phyloP scores from a whole-genome alignment of 1,284 basidiomycete genomes.

The Phylloporus sp. region DNA sequence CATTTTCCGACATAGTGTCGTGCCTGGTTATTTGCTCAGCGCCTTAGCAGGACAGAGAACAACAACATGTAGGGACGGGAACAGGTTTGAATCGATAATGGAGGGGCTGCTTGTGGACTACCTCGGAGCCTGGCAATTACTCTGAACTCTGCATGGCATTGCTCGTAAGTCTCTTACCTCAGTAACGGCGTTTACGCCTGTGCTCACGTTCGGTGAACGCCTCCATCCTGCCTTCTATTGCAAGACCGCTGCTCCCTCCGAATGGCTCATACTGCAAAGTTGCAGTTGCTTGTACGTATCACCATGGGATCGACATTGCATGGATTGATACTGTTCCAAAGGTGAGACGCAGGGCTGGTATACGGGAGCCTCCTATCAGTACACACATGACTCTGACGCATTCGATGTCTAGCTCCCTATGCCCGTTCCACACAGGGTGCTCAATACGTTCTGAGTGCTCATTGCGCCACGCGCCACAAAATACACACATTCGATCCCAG shows the following conservation, averaged over 20 bases:
- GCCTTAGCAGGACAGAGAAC: neutral
- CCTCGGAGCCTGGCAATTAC: slow-evolving; percentile 25
- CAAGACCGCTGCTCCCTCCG: slow-evolving; percentile 32
- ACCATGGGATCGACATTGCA: neutral
- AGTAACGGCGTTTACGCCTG: neutral
- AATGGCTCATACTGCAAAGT: slow-evolving; percentile 53
- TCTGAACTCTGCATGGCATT: slow-evolving; percentile 18
- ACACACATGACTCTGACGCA: slow-evolving; percentile 18
- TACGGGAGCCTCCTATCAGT: slow-evolving; percentile 18
- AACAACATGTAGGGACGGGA: too few relatives aligned
- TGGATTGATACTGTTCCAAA: slow-evolving; percentile 19
- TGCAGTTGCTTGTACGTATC: slow-evolving; percentile 53
- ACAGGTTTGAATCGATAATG: slow-evolving; percentile 38
- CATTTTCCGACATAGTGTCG: slow-evolving; percentile 21
- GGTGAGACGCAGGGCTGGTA: slow-evolving; percentile 47
- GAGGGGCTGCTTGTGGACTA: slow-evolving; percentile 33
- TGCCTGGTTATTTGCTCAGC: neutral
- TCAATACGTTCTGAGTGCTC: slow-evolving; percentile 63
- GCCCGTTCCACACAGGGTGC: slow-evolving; percentile 50
- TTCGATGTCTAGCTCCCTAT: slow-evolving; percentile 32
- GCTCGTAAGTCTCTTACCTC: slow-evolving; percentile 18
- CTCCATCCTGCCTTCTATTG: slow-evolving; percentile 40
- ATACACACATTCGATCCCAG: slow-evolving; percentile 50
- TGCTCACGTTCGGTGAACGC: slow-evolving; percentile 12
- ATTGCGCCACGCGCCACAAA: slow-evolving; percentile 47